Evolutionary conservation across 2,329 filamentous ascomycete species (phyloP), one percentile per base, ranked within the genome.

Genomic region (Lasiodiplodia citricola): DNA sequence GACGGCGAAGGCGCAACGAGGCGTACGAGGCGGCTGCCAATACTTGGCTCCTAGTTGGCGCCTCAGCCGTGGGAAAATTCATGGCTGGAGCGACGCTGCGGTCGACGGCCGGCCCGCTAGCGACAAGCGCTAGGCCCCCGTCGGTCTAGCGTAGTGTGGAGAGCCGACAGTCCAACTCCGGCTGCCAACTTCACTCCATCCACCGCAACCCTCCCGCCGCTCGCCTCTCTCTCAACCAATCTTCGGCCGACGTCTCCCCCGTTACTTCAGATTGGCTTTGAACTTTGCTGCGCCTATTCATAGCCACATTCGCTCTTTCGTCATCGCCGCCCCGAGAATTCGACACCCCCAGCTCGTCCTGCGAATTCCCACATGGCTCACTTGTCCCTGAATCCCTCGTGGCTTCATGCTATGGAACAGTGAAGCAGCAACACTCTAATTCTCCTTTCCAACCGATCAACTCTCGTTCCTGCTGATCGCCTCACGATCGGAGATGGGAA

Each of bases 121-220:
- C 23, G 37, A 16, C 8, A 14, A 8, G 41, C 65, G 38, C 65
- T 37, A 67, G 37, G 7, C 52, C 65, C 3, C 2, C n/a, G 1
- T 11, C 6, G 38, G 65, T 1, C 41, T 58, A 37, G 65, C 41
- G 52, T 7, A 23, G 4, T 67, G 65, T 21, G 65, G 65, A 58
- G 65, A 67, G 65, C 65, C 65, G 65, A 58, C 41, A 41, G 16
- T 25, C 35, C 37, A 66, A 31, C 35, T 66, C 64, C 64, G 64
- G 51, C 37, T 28, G 35, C 10, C 56, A 23, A 41, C 56, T 11
- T 28, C 41, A 21, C 38, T 16, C 21, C 41, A 23, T 35, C 57
- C 38, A 37, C 14, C 55, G 55, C 35, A 1, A 3, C 28, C 11
- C 31, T 21, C 21, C 38, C 14, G 25, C 16, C 41, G 14, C 23